Percentiles rank a stretch among this genome's conserved stretches.
phyloP scores from a whole-genome alignment of 305 asterid species.

The Withania somnifera region DNA sequence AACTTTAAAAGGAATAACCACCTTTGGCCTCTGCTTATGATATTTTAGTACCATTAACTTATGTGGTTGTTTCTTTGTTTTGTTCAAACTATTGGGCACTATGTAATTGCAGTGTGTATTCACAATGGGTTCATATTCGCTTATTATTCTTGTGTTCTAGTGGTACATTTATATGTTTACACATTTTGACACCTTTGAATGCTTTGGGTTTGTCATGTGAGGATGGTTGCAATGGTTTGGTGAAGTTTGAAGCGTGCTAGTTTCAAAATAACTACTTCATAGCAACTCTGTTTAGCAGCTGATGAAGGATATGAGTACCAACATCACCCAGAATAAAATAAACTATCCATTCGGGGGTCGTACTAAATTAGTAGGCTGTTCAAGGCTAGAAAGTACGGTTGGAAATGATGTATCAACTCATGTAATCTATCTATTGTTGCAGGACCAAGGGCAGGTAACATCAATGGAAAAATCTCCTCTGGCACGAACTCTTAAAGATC shows the following conservation, averaged over 20 bases:
- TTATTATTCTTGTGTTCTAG: background rate
- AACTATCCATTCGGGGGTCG: too few relatives aligned
- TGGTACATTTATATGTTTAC: background rate
- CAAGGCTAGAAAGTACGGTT: too few relatives aligned
- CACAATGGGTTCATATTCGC: background rate
- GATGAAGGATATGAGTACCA: background rate
- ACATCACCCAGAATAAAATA: too few relatives aligned
- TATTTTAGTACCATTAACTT: background rate
- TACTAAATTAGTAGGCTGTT: too few relatives aligned
- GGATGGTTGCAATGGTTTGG: background rate
- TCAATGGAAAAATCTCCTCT: slow-evolving; percentile 17
- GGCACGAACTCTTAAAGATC: slow-evolving; percentile 41
- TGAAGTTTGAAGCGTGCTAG: background rate
- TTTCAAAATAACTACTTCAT: background rate
- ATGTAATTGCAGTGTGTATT: background rate
- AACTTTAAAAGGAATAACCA: background rate
- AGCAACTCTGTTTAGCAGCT: too few relatives aligned
- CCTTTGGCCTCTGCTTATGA: background rate
- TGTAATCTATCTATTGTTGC: background rate
- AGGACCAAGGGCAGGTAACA: slow-evolving; percentile 25
- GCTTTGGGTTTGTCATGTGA: background rate
- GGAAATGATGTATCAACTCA: background rate
- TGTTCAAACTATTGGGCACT: background rate
- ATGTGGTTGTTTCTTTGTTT: background rate
- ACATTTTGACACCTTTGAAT: background rate